Evolutionary conservation across 2,329 filamentous ascomycete genomes (phyloP), one percentile per base, ranked within the genome.

Genomic region (Trichoderma sp.): DNA sequence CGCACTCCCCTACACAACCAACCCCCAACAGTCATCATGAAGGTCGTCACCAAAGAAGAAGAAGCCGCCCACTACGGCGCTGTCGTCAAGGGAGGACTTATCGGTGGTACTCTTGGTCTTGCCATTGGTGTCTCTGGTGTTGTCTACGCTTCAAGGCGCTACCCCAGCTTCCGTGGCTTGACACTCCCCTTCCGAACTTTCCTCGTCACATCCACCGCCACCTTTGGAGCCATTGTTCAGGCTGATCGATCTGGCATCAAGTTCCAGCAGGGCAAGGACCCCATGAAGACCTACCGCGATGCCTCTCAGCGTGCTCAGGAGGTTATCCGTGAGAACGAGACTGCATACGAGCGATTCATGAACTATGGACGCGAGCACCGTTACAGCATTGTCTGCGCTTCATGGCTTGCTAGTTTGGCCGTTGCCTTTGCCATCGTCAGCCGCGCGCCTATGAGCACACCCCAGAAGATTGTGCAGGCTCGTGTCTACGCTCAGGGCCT

Each of bases 1-100:
- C 29, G 12, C 59, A n/a, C 59, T 16, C n/a, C 53, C n/a, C 62
- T 18, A 35, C 12, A 9, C 41, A 45, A 45, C 18, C 41, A 35
- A 63, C 62, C 24, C 62, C 69, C 18, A 33, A 63, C 45, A 67
- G 59, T 29, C 85, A 88, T 68, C 78, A 99, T 98, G 97, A 98
- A 98, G 93, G 88, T 98, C 83, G 90, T 98, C 83, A 97, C 94
- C 81, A 95, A 96, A 84, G 95, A 98, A 90, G 94, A 98, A 87
- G 95, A 98, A 86, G 84, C 88, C 76, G 94, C 90, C 72, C 95
- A 98, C 89, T 98, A 97, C 90, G 86, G 88, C 83, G 87, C 90
- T 76, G 97, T 97, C 77, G 82, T 98, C 79, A 92, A 91, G 83
- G 95, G 95, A 79, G 96, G 97, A 80, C 82, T 91, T 78, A 85